Evolutionary conservation across 108 stramenopile genomes (phyloP).

Genomic region (Nannochloropsis oceanica): DNA sequence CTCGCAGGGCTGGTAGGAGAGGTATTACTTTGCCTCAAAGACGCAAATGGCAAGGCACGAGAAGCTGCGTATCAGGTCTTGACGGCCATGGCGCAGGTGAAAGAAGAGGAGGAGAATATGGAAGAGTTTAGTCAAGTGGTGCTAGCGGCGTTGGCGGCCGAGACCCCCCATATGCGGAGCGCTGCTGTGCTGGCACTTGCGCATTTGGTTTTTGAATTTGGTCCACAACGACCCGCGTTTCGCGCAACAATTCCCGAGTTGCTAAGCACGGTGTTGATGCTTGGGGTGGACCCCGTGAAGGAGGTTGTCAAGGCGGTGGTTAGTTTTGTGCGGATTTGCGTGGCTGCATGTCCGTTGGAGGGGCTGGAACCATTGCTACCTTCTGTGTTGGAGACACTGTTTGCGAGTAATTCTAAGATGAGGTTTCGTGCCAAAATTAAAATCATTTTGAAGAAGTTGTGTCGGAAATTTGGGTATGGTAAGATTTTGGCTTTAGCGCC

Average conservation of each 20-base stretch:
- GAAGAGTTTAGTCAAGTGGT: conserved; percentile 42
- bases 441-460: conserved; percentile 77
- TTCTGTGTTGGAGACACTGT: background rate
- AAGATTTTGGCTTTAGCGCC: conserved; percentile 55
- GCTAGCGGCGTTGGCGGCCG: conserved; percentile 59
- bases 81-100: conserved; percentile 42
- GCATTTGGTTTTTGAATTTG: conserved; percentile 17
- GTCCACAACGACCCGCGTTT: conserved; percentile 9
- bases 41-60: conserved; percentile 74
- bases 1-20: conserved; percentile 52
- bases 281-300: conserved; percentile 59
- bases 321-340: conserved; percentile 65
- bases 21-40: conserved; percentile 74
- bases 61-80: conserved; percentile 64
- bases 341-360: conserved; percentile 39
- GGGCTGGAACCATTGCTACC: conserved; percentile 2
- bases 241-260: conserved; percentile 48
- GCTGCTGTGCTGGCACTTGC: conserved; percentile 42
- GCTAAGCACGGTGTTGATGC: conserved; percentile 59
- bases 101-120: background rate
- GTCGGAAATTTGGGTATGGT: conserved; percentile 65
- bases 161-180: conserved; percentile 76
- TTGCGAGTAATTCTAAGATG: conserved; percentile 49
- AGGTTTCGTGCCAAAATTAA: conserved; percentile 76
- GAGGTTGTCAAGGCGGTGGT: conserved; percentile 78